Conservation (phyloP, 768 basidiomycete species). For the Suillus brevipes region DNA sequence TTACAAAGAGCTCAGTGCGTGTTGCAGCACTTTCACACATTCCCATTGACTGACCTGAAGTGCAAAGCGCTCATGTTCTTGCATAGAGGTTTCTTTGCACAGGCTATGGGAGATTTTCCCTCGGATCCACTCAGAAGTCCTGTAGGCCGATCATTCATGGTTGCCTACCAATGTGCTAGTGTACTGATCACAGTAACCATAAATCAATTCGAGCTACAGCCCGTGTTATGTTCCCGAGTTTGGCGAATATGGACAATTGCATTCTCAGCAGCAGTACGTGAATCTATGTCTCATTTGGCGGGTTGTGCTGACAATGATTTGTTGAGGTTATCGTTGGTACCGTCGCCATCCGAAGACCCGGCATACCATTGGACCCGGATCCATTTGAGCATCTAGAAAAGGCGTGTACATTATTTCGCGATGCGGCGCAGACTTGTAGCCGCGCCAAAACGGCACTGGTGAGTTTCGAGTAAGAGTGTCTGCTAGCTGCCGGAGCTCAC, state of each 20-base stretch:
- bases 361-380: constrained; percentile 45
- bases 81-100: constrained; percentile 58
- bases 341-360: constrained; percentile 47
- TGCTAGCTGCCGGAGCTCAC: background rate
- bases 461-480: constrained; percentile 13
- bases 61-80: constrained; percentile 51
- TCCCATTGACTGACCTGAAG: constrained; percentile 8
- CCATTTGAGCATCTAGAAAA: constrained; percentile 48
- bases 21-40: background rate
- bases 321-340: constrained; percentile 54
- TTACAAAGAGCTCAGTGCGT: constrained; percentile 46
- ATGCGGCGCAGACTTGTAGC: constrained; percentile 45
- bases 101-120: constrained; percentile 51
- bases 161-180: constrained; percentile 53
- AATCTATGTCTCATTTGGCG: background rate
- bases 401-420: constrained; percentile 45
- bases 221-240: constrained; percentile 47
- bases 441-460: constrained; percentile 54
- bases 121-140: constrained; percentile 48
- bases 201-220: constrained; percentile 44
- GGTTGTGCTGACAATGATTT: background rate
- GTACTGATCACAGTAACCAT: constrained; percentile 43
- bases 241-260: constrained; percentile 62
- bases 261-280: constrained; percentile 54
- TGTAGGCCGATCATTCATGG: constrained; percentile 50